Base-by-base conservation (phyloP, 106 monocot genomes). In the Agapanthus africanus region DNA sequence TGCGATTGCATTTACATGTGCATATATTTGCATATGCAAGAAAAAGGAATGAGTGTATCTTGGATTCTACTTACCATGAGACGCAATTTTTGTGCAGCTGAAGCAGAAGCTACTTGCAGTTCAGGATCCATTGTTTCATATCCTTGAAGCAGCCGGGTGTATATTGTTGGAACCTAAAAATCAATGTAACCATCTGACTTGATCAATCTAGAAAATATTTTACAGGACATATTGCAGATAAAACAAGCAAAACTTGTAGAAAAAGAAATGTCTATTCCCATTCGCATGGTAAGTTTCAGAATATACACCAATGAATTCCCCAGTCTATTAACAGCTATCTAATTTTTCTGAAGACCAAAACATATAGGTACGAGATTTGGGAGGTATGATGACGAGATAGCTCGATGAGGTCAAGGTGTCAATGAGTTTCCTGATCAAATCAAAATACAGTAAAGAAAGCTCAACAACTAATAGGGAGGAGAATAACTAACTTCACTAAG, bases 101-200 rank as follows among this genome's bases (percentile, higher is more conserved):
- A 80, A 73, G 99, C 77, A 76, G 87, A 99, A 68, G 81, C 70
- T 44, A 40, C 66, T 87, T 85, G 80, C 42, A 73, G 50, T 73
- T 85, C 87, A 57, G 78, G 68, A 63, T 99, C 90, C 99, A 99
- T 93, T 51, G 68, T 35, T 79, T 90, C 93, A 79, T 87, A 93
- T 10, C 99, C 92, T 83, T 99, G 99, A 40, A 99, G 80, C 40
- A 99, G 81, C 44, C 99, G 73, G n/a, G 83, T 78, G 70, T 99
- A 99, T 78, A 99, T 99, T 18, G 99, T 99, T 75, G 97, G 97
- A 64, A 99, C 93, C 97, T 95, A 31, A 26, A 41, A 41, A 42
- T 42, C 15, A 40, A 0, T 41, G 42, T 65, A 31, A 31, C 66
- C 28, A 22, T 39, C 28, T 66, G 15, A 66, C 27, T 66, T 28